Conservation (phyloP, 768 basidiomycete species). For the Boletellus ananas region DNA sequence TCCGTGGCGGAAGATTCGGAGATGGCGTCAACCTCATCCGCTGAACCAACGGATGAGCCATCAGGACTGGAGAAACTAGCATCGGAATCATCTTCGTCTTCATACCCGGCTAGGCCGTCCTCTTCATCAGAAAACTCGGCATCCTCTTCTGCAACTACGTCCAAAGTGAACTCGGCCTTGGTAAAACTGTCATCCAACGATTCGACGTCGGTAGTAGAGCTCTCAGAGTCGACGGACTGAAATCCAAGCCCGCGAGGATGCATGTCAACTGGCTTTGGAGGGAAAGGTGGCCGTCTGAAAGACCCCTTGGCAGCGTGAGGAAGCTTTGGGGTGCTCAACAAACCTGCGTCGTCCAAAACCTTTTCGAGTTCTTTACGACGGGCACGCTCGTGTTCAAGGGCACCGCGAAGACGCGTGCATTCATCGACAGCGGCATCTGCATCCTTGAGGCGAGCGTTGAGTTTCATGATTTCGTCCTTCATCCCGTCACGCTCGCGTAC, state of each 20-base stretch:
- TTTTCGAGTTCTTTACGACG: conserved; percentile 49
- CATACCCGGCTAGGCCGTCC: conserved; percentile 59
- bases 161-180: conserved; percentile 46
- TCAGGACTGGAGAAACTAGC: conserved; percentile 39
- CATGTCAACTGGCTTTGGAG: conserved; percentile 23
- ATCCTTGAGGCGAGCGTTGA: conserved; percentile 31
- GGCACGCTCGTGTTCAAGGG: conserved; percentile 40
- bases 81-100: conserved; percentile 65
- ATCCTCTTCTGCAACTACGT: conserved; percentile 56
- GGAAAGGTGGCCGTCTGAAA: conserved; percentile 12
- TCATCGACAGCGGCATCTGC: conserved; percentile 22
- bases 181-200: conserved; percentile 41
- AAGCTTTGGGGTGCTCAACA: conserved; percentile 45
- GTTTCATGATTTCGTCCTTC: conserved; percentile 27
- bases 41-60: conserved; percentile 54
- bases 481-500: conserved; percentile 28
- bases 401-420: conserved; percentile 24
- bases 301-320: conserved; percentile 13
- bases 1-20: conserved; percentile 12
- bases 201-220: conserved; percentile 69
- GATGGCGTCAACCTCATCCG: conserved; percentile 40
- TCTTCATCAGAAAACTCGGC: conserved; percentile 43
- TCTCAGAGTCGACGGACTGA: conserved; percentile 61
- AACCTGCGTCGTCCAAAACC: conserved; percentile 43
- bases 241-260: conserved; percentile 48